Evolutionary conservation across 2,329 filamentous ascomycete species (phyloP).

Genomic region (Aspergillus cejpii): DNA sequence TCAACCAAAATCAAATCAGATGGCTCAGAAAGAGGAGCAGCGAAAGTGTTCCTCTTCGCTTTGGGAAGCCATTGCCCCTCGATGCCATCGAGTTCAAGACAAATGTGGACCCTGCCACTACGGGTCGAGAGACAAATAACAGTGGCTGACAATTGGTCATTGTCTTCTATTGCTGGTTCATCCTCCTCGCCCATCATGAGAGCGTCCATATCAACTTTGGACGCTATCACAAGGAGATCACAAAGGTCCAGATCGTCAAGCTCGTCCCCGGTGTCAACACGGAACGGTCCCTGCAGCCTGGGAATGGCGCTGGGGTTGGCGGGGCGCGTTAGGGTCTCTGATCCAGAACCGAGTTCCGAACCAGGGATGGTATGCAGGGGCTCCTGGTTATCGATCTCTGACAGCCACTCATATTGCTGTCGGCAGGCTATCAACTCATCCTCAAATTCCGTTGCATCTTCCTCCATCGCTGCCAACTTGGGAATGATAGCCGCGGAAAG

Average conservation of each 20-base stretch:
- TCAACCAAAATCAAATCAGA: constrained; percentile 42
- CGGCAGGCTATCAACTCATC: constrained; percentile 44
- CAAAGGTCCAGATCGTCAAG: constrained; percentile 52
- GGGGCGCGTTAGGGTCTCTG: constrained; percentile 53
- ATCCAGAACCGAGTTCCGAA: constrained; percentile 35
- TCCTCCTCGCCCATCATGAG: constrained; percentile 49
- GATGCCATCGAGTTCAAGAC: constrained; percentile 55
- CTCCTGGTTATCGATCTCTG: constrained; percentile 51
- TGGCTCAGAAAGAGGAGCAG: constrained; percentile 37
- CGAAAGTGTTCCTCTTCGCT: constrained; percentile 37
- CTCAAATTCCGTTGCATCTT: constrained; percentile 38
- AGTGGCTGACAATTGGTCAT: constrained; percentile 49
- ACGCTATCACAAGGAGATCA: constrained; percentile 53
- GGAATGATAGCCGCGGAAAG: constrained; percentile 76
- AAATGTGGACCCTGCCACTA: constrained; percentile 52
- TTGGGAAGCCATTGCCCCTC: constrained; percentile 58
- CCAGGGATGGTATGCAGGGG: constrained; percentile 37
- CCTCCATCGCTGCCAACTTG: constrained; percentile 49
- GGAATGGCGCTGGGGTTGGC: constrained; percentile 50
- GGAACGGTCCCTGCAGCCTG: constrained; percentile 57
- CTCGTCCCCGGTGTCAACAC: constrained; percentile 45
- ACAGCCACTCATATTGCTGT: constrained; percentile 56
- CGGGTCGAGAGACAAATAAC: constrained; percentile 54
- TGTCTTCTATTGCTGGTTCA: constrained; percentile 37
- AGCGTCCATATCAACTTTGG: constrained; percentile 48